Percentiles rank a stretch among this genome's conserved stretches.
These are phyloP conservation scores for Cunninghamia lanceolata DNA, from an alignment of 75 land plant species.

Conservation along the genomic window DNA sequence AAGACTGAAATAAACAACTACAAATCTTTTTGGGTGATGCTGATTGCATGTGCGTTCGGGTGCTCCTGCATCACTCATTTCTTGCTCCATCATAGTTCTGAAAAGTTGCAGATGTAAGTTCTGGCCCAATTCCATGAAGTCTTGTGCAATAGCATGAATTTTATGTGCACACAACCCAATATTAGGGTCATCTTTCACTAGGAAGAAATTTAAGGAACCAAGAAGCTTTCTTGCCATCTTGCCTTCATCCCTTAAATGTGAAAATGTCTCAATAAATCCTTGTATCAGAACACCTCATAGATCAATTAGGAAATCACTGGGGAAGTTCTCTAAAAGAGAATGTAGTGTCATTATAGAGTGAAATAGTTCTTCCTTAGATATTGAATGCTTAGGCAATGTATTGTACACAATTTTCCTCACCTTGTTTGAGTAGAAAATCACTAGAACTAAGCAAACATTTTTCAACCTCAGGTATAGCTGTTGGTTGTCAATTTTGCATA, in stretches of 20 bases:
- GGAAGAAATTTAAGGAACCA: slow-evolving; percentile 61
- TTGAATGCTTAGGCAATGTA: slow-evolving; percentile 18
- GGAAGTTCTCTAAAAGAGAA: slow-evolving; percentile 67
- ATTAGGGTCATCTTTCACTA: slow-evolving; percentile 84
- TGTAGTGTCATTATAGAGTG: slow-evolving; percentile 54
- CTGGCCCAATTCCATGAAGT: slow-evolving; percentile 77
- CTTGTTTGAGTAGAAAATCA: slow-evolving; percentile 59
- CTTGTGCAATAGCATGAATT: slow-evolving; percentile 57
- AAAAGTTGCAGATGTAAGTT: slow-evolving; percentile 17
- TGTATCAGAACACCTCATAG: slow-evolving; percentile 53
- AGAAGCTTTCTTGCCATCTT: slow-evolving; percentile 77
- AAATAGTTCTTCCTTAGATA: slow-evolving; percentile 74
- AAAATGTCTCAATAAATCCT: slow-evolving; percentile 64
- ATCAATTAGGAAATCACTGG: slow-evolving; percentile 68
- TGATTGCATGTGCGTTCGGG: too few species aligned
- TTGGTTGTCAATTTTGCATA: too few species aligned
- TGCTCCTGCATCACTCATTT: too few species aligned
- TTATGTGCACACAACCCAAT: slow-evolving; percentile 50
- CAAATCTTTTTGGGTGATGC: too few species aligned
- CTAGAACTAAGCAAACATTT: slow-evolving; percentile 62
- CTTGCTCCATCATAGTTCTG: slow-evolving; percentile 66
- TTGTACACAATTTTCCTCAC: slow-evolving; percentile 33
- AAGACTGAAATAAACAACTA: too few species aligned
- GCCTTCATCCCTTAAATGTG: slow-evolving; percentile 71
- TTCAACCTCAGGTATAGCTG: too few species aligned